Conservation (phyloP, 805 yeast species). For the Metschnikowia proteae region DNA sequence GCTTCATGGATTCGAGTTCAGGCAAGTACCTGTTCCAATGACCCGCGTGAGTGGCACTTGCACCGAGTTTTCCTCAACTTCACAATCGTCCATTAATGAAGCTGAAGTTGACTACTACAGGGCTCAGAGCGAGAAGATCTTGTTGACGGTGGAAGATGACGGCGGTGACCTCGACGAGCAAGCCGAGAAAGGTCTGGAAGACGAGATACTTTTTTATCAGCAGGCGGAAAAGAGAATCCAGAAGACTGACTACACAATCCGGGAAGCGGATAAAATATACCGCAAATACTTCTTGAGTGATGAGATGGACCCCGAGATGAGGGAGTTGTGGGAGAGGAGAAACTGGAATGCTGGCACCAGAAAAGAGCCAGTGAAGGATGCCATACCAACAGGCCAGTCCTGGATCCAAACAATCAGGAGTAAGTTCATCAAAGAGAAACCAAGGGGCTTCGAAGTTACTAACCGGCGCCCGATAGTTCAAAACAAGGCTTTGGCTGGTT, state of each 20-base stretch:
- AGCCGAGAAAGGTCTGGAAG: conserved; percentile 1
- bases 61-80: conserved; percentile 4
- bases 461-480: conserved; percentile 32
- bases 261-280: conserved; percentile 58
- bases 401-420: not conserved
- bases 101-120: conserved; percentile 17
- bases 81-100: conserved; percentile 7
- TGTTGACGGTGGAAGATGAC: conserved; percentile 5
- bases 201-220: not conserved
- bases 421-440: conserved; percentile 1
- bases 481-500: not conserved
- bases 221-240: conserved; percentile 15
- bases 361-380: conserved; percentile 4
- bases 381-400: not conserved
- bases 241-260: conserved; percentile 48
- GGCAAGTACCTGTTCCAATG: conserved; percentile 8
- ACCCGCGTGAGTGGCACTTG: not conserved
- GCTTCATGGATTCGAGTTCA: conserved; percentile 9
- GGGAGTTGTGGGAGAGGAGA: conserved; percentile 50
- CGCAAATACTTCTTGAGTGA: conserved; percentile 37
- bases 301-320: conserved; percentile 50
- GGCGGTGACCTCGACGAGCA: not conserved
- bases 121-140: conserved; percentile 11
- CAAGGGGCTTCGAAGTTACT: conserved; percentile 30
- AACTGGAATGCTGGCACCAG: conserved; percentile 11